Conservation (phyloP, 2,329 filamentous ascomycete species). For the Alternaria sp. region DNA sequence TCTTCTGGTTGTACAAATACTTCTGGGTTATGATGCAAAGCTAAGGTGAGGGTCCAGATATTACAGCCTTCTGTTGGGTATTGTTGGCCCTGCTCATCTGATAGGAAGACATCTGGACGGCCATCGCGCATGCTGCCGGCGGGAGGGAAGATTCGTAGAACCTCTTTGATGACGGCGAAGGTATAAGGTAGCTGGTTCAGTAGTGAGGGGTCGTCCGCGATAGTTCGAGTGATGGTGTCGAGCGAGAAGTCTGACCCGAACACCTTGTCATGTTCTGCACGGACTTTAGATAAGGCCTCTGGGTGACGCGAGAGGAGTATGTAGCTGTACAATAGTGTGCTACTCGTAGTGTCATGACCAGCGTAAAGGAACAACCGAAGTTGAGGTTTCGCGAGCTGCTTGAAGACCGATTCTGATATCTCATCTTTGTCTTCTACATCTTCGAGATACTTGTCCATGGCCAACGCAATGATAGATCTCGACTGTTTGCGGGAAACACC, state of each 20-base stretch:
- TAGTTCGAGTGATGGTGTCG: neutral
- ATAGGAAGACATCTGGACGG: neutral
- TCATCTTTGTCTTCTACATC: constrained; percentile 10
- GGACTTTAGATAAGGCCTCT: constrained; percentile 24
- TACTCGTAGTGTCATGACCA: constrained; percentile 39
- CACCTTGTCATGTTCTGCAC: constrained; percentile 35
- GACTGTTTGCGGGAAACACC: neutral
- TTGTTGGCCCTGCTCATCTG: constrained; percentile 2
- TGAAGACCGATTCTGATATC: constrained; percentile 12
- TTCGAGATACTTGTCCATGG: constrained; percentile 11
- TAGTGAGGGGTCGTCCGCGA: constrained; percentile 20
- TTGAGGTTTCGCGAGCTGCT: constrained; percentile 26
- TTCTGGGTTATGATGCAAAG: constrained; percentile 22
- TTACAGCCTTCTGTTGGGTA: constrained; percentile 17
- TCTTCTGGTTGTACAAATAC: constrained; percentile 17
- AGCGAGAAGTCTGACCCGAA: constrained; percentile 26
- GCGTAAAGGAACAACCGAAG: constrained; percentile 42
- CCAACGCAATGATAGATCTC: constrained; percentile 2
- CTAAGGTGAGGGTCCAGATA: constrained; percentile 11
- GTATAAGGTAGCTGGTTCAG: constrained; percentile 38
- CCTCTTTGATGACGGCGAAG: constrained; percentile 44
- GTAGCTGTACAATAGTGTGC: constrained; percentile 31
- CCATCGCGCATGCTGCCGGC: constrained; percentile 34
- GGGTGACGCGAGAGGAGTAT: constrained; percentile 33
- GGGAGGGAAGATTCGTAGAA: constrained; percentile 38